Conservation (phyloP, 768 basidiomycete species). For the Lenzites betulinus region DNA sequence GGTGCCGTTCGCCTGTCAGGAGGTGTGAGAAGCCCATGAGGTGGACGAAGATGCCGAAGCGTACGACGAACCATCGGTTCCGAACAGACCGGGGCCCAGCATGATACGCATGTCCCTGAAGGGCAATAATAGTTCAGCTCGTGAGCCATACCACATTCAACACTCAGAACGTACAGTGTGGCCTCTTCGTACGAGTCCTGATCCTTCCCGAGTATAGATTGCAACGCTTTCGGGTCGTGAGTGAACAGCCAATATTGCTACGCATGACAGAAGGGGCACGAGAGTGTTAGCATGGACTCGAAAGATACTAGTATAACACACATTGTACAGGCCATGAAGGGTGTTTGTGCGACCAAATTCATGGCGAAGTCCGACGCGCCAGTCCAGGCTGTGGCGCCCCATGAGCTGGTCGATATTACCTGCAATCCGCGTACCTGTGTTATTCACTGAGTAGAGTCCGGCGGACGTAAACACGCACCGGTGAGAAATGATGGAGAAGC, state of each 20-base stretch:
- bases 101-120: not conserved
- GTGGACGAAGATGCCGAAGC: too few species aligned
- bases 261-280: too few species aligned
- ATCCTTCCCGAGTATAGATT: not conserved
- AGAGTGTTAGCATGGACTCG: too few species aligned
- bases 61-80: not conserved
- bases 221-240: not conserved
- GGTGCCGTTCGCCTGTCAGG: conserved; percentile 38
- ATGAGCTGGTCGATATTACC: conserved; percentile 40
- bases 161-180: not conserved
- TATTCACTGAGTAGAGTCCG: not conserved
- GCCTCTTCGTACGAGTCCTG: not conserved
- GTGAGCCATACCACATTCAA: not conserved
- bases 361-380: conserved; percentile 36
- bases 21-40: too few species aligned
- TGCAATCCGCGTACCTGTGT: conserved; percentile 3
- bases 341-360: conserved; percentile 38
- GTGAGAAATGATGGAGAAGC: not conserved
- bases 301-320: conserved; percentile 30
- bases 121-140: not conserved
- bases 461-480: not conserved
- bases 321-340: conserved; percentile 40
- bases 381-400: conserved; percentile 39
- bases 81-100: not conserved
- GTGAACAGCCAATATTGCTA: not conserved